Conservation (phyloP, 495 filamentous ascomycete species). For the Xylona heveae region DNA sequence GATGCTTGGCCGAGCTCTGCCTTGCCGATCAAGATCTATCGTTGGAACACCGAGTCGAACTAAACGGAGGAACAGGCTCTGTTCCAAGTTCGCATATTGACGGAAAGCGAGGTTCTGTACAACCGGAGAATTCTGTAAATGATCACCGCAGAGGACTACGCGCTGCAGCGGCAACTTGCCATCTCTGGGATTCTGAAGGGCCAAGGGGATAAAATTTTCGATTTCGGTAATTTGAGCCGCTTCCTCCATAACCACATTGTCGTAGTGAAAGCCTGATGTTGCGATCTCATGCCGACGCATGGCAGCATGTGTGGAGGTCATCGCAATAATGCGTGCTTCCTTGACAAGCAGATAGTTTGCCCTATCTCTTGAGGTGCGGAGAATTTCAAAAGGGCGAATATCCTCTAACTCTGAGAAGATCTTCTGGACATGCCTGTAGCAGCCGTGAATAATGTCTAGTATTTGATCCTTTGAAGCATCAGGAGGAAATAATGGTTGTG, state of each 20-base stretch:
- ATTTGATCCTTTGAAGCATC: slow-evolving; percentile 39
- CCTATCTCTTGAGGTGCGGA: slow-evolving; percentile 70
- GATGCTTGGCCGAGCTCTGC: slow-evolving; percentile 67
- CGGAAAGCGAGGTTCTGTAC: slow-evolving; percentile 92
- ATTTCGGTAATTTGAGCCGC: slow-evolving; percentile 96
- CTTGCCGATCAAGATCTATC: slow-evolving; percentile 81
- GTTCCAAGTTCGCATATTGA: slow-evolving; percentile 87
- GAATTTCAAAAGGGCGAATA: slow-evolving; percentile 85
- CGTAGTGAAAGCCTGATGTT: slow-evolving; percentile 81
- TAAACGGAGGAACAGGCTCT: slow-evolving; percentile 81
- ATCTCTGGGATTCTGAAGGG: slow-evolving; percentile 61
- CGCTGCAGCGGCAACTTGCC: slow-evolving; percentile 61
- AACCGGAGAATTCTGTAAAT: slow-evolving; percentile 89
- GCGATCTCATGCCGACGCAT: slow-evolving; percentile 90
- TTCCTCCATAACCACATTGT: slow-evolving; percentile 98
- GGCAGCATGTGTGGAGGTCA: slow-evolving; percentile 97
- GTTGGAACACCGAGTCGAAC: slow-evolving; percentile 77
- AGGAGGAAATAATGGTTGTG: slow-evolving; percentile 60
- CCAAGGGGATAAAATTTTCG: slow-evolving; percentile 86
- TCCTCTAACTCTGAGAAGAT: slow-evolving; percentile 88
- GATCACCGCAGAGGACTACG: slow-evolving; percentile 84
- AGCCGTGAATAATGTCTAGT: slow-evolving; percentile 62
- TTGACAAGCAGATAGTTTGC: slow-evolving; percentile 90
- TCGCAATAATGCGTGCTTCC: slow-evolving; percentile 88
- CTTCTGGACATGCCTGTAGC: slow-evolving; percentile 75